These are phyloP conservation scores for Eurotiales sp. DNA, from an alignment of 2,329 filamentous ascomycete species.

Conservation along the genomic window DNA sequence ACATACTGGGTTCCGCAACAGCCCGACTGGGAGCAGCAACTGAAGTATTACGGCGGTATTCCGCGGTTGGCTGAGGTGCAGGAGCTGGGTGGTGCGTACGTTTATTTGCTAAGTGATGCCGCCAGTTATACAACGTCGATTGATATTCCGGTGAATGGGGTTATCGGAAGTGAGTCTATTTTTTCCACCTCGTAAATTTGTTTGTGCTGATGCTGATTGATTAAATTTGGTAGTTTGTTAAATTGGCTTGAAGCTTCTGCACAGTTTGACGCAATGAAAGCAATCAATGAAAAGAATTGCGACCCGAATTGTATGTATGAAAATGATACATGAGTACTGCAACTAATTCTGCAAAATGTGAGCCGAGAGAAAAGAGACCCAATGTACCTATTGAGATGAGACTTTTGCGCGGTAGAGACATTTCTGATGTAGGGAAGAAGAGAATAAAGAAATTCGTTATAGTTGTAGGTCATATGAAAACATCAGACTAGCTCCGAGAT, in stretches of 20 bases:
- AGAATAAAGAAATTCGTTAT: not conserved
- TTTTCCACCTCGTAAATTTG: not conserved
- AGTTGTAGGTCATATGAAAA: not conserved
- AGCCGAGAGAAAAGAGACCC: no score
- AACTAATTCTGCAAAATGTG: no score
- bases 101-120: constrained; percentile 46
- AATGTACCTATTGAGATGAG: no score
- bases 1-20: constrained; percentile 49
- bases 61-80: constrained; percentile 50
- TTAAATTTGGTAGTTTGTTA: not conserved
- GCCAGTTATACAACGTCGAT: constrained; percentile 49
- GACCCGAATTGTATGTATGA: not conserved
- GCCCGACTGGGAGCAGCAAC: constrained; percentile 50
- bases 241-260: no score
- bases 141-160: constrained; percentile 48
- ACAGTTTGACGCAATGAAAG: no score
- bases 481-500: not conserved
- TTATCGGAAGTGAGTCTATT: constrained; percentile 32
- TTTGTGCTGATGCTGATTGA: not conserved
- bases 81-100: constrained; percentile 50
- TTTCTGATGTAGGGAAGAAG: no score
- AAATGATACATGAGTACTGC: no score
- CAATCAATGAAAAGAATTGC: no score
- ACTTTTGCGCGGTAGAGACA: no score
- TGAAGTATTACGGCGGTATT: constrained; percentile 55